Evolutionary conservation across 441 rosid species (phyloP).

Genomic region (Croton laevigatus): DNA sequence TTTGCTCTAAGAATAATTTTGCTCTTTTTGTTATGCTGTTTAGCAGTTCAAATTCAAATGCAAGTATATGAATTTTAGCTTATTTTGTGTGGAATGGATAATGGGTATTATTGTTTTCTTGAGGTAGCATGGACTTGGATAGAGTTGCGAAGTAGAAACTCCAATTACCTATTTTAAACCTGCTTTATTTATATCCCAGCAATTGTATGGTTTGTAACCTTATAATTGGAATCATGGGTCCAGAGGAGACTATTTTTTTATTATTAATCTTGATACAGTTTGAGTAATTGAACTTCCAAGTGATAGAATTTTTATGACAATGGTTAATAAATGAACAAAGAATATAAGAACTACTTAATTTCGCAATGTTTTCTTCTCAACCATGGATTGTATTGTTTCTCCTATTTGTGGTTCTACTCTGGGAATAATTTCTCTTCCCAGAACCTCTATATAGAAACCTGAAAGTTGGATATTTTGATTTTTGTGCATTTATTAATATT

Average conservation of each 20-base stretch:
- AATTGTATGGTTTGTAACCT: not conserved
- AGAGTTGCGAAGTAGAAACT: not conserved
- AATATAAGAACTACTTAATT: not conserved
- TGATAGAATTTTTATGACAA: not conserved
- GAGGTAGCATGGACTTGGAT: not conserved
- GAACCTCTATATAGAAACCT: not conserved
- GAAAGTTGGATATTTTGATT: not conserved
- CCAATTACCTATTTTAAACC: not conserved
- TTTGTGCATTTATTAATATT: not conserved
- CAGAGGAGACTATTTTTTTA: not conserved
- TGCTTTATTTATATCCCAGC: no score
- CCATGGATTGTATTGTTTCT: not conserved
- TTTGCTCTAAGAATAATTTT: no score
- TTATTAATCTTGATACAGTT: not conserved
- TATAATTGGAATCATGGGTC: not conserved
- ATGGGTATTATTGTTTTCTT: not conserved
- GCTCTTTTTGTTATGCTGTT: not conserved
- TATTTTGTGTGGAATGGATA: not conserved
- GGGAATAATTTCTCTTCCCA: not conserved
- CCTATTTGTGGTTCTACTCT: not conserved
- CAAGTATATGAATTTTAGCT: not conserved
- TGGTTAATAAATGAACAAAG: not conserved
- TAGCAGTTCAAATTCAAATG: not conserved
- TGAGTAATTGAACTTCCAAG: not conserved
- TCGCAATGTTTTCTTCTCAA: not conserved